A percentile compares a stretch with the other conserved stretches of the same genome.
These are phyloP conservation scores for Bauhinia variegata DNA, from an alignment of 306 rosid species.

Conservation along the genomic window DNA sequence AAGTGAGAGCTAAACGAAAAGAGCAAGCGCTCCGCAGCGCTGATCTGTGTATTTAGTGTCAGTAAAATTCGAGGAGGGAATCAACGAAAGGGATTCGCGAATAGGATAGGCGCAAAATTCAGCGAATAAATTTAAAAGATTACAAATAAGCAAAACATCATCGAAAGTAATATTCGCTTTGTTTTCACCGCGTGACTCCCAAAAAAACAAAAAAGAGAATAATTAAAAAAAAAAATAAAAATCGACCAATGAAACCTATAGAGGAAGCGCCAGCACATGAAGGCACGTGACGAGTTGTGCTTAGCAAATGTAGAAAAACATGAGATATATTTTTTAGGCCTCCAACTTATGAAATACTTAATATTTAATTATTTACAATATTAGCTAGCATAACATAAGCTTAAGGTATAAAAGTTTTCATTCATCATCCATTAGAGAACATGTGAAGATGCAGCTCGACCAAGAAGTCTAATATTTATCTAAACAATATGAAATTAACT, in stretches of 20 bases:
- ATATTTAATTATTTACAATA: too few relatives aligned
- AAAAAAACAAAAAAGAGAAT: neutral
- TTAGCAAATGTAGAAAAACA: too few relatives aligned
- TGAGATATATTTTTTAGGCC: too few relatives aligned
- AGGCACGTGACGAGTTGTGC: conserved; percentile 27
- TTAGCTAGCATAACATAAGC: too few relatives aligned
- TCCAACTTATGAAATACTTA: too few relatives aligned
- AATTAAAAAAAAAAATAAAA: neutral
- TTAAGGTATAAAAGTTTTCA: too few relatives aligned
- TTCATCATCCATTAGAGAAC: too few relatives aligned
- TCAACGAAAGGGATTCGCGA: neutral
- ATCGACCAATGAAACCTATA: neutral
- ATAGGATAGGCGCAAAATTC: neutral
- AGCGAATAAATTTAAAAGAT: neutral
- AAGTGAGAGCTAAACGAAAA: conserved; percentile 2
- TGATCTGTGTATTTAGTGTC: conserved; percentile 25
- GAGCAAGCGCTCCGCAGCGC: neutral
- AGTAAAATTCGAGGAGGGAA: conserved; percentile 27
- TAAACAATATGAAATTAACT: too few relatives aligned
- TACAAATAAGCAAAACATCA: too few relatives aligned
- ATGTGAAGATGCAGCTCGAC: too few relatives aligned
- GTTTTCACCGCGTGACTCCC: neutral
- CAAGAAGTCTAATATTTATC: too few relatives aligned
- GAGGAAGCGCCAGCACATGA: conserved; percentile 19
- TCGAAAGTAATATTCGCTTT: neutral